Conservation (phyloP, 2,329 filamentous ascomycete genomes). For the Neurospora sp. region DNA sequence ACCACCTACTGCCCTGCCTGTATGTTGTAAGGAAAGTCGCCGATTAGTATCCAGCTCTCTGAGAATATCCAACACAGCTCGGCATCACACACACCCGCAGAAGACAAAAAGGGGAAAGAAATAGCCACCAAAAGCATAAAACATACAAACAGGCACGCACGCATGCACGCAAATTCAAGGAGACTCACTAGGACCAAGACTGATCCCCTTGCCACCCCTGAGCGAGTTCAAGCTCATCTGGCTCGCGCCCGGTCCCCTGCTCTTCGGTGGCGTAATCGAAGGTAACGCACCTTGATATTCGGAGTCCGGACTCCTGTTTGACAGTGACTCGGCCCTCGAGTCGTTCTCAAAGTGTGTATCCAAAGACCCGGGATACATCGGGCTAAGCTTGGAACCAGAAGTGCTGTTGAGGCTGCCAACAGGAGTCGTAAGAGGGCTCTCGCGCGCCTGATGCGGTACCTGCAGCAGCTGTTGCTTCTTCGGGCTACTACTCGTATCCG, state of each 20-base stretch:
- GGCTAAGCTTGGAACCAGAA: not conserved
- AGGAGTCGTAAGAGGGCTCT: constrained; percentile 1
- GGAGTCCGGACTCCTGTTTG: not conserved
- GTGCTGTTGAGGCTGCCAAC: not conserved
- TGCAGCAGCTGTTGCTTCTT: not conserved
- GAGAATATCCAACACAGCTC: not conserved
- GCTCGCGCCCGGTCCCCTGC: constrained; percentile 7
- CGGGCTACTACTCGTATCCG: not conserved
- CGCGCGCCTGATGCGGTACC: constrained; percentile 1
- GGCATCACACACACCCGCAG: not conserved
- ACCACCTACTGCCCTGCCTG: constrained; percentile 13
- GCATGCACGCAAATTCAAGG: not conserved
- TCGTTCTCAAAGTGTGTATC: not conserved
- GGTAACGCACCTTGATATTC: not conserved
- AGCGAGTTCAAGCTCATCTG: constrained; percentile 13
- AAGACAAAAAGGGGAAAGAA: not conserved
- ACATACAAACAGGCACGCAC: not conserved
- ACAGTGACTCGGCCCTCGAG: not conserved
- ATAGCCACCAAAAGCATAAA: not conserved
- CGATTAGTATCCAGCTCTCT: not conserved
- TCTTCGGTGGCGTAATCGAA: constrained; percentile 3
- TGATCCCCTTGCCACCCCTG: constrained; percentile 13
- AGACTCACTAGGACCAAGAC: constrained; percentile 12
- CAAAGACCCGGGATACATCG: not conserved
- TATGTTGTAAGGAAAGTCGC: not conserved